Percentiles rank a stretch among this genome's conserved stretches.
Evolutionary conservation across 176 grass and related monocot species (phyloP).

Genomic region (Zoysia pacifica): DNA sequence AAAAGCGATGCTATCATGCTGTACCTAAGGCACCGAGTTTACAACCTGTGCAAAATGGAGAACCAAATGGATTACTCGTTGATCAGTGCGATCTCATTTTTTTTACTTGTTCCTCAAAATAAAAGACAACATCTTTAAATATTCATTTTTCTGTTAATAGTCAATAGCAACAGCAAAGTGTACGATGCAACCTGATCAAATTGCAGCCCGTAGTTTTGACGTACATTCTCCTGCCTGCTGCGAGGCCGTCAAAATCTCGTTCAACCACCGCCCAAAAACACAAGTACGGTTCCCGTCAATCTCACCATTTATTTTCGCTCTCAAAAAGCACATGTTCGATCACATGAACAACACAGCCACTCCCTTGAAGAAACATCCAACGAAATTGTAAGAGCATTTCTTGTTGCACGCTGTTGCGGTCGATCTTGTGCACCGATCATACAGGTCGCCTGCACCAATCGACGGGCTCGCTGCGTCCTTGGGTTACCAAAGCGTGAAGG

Average conservation of each 20-base stretch:
- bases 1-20: background rate
- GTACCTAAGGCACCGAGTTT: background rate
- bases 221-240: background rate
- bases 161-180: background rate
- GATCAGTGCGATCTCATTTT: background rate
- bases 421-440: background rate
- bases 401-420: background rate
- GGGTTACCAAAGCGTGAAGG: background rate
- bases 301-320: background rate
- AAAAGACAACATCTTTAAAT: too few species aligned
- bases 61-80: background rate
- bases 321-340: background rate
- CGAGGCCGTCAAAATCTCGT: constrained; percentile 15
- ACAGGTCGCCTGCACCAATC: background rate
- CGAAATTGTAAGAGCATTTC: background rate
- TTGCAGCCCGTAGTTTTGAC: background rate
- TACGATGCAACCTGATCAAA: background rate
- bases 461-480: background rate
- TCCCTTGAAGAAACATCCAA: constrained; percentile 11
- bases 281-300: background rate
- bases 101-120: too few species aligned
- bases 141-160: too few species aligned
- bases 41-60: background rate
- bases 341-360: background rate
- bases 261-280: constrained; percentile 24